Evolutionary conservation across 345 rosid genomes (phyloP), one percentile per base, ranked within the genome.

Genomic region (Mallotus nudiflorus): DNA sequence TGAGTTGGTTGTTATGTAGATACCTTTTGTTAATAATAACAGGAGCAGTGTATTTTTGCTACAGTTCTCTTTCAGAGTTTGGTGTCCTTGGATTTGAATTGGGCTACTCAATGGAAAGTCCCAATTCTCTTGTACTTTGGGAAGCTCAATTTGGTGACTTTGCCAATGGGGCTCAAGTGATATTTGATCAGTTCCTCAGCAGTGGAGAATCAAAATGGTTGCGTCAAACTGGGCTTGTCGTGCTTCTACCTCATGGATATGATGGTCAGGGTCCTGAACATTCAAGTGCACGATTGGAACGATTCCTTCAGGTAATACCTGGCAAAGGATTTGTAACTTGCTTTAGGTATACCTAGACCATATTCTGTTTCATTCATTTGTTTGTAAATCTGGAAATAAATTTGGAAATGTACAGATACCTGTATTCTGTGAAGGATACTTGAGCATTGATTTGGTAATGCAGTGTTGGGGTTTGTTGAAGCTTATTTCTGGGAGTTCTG

Each of bases 251-350:
- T 53, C 96, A 85, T 75, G 96, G 91, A 57, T 90, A 88, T 77
- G 93, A 86, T 75, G 96, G 96, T 45, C 96, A 88, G 61, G 93
- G 96, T 49, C 96, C 96, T 74, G 96, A 88, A 77, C 93, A 90
- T 82, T 90, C 96, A 57, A 90, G 96, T 77, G 90, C 89, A 22
- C 82, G 91, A 50, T 66, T 90, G 78, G 96, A 90, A 77, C 85
- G 96, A 37, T 88, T 80, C 81, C 90, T 90, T 73, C 90, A 85
- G 91, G 96, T 90, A 75, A 62, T 29, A 24, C 63, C 24, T 24
- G n/a, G n/a, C 22, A 61, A 67, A 72, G 12, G 4, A 46, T 44
- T 40, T 73, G 9, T 25, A 1, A 53, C 45, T 42, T 66, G 40
- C 58, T 50, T 44, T 18, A 25, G 48, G 29, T 55, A 45, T 11